A percentile compares a stretch with the other conserved stretches of the same genome.
phyloP scores from a whole-genome alignment of 2,329 filamentous ascomycete species.

The Volutella citrinella region DNA sequence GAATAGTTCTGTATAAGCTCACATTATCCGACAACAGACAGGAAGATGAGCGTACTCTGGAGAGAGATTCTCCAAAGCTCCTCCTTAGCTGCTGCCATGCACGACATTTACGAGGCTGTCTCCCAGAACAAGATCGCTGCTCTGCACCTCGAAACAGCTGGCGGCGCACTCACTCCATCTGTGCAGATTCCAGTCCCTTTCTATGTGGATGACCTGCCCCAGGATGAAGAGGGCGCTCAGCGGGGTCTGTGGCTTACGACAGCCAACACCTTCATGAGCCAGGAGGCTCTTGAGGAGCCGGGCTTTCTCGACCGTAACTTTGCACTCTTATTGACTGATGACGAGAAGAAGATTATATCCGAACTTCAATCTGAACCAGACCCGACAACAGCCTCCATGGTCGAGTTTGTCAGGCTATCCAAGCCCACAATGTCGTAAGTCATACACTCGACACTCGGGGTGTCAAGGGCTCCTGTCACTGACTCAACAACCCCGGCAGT shows the following conservation, averaged over 20 bases:
- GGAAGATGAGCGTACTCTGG: constrained; percentile 67
- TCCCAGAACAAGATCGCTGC: constrained; percentile 84
- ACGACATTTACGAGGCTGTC: constrained; percentile 77
- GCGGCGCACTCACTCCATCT: constrained; percentile 57
- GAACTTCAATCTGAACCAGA: constrained; percentile 76
- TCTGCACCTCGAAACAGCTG: constrained; percentile 66
- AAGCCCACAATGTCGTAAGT: constrained; percentile 63
- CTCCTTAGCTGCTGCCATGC: constrained; percentile 77
- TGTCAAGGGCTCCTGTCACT: no score
- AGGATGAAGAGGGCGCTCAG: constrained; percentile 64
- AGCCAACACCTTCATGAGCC: constrained; percentile 69
- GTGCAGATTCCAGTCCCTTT: constrained; percentile 64
- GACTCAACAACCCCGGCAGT: no score
- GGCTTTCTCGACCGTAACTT: constrained; percentile 80
- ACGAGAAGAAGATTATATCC: constrained; percentile 70
- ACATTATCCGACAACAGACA: constrained; percentile 41
- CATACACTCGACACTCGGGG: no score
- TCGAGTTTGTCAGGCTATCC: constrained; percentile 76
- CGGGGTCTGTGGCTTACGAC: constrained; percentile 85
- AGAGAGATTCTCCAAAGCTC: constrained; percentile 68
- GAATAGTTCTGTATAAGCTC: no score
- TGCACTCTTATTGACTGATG: constrained; percentile 78
- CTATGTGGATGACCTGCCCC: constrained; percentile 71
- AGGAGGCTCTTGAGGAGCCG: constrained; percentile 65
- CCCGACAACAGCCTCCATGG: constrained; percentile 71